These are phyloP conservation scores for Nitzschia inconspicua DNA, from an alignment of 108 stramenopile species.

Conservation along the genomic window DNA sequence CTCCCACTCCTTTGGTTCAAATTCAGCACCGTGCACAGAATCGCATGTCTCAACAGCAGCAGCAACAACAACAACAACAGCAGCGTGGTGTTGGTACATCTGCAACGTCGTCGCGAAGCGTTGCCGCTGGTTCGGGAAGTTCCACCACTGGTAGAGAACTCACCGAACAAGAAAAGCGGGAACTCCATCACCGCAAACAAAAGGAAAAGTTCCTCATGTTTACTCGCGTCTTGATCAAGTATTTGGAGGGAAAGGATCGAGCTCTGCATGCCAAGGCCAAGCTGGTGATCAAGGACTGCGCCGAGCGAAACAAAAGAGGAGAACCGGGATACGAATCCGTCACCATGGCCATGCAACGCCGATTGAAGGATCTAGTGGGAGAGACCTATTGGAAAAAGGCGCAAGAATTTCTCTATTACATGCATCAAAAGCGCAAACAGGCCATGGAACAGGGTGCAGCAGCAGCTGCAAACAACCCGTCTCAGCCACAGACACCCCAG, in stretches of 20 bases:
- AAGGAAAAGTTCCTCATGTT: conserved; percentile 86
- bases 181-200: conserved; percentile 55
- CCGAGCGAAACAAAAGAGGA: conserved; percentile 69
- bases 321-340: conserved; percentile 63
- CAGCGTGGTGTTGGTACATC: neutral
- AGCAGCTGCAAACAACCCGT: neutral
- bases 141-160: neutral
- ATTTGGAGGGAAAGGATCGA: conserved; percentile 73
- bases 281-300: conserved; percentile 73
- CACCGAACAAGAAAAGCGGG: conserved; percentile 23
- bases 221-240: conserved; percentile 80
- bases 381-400: conserved; percentile 74
- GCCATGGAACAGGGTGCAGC: too few relatives aligned
- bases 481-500: neutral
- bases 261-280: conserved; percentile 64
- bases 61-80: conserved; percentile 28
- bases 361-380: conserved; percentile 58
- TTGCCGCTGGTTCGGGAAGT: conserved; percentile 2
- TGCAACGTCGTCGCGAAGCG: neutral
- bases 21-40: conserved; percentile 20
- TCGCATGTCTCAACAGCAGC: neutral
- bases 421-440: conserved; percentile 46
- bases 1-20: conserved; percentile 21
- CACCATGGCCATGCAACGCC: conserved; percentile 52
- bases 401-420: conserved; percentile 46